These are phyloP conservation scores for Hordeum marinum DNA, from an alignment of 176 grass and related monocot genomes.

Conservation along the genomic window DNA sequence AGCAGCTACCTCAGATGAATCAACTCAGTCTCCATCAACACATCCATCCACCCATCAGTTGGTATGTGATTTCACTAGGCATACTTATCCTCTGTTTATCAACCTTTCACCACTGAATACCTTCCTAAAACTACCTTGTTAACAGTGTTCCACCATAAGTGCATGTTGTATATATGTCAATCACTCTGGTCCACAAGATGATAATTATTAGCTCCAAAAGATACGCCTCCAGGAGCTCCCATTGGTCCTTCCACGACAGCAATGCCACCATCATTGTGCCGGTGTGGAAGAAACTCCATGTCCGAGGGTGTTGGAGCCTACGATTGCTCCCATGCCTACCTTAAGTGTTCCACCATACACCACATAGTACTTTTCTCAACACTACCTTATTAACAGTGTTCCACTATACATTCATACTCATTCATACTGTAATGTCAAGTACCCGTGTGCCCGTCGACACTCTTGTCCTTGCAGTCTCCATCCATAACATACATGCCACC, in stretches of 20 bases:
- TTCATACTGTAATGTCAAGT: neutral
- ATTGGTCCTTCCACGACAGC: neutral
- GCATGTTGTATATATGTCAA: no score
- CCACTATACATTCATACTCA: neutral
- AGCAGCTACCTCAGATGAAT: constrained; percentile 24
- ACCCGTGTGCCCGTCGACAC: no score
- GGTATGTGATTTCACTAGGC: neutral
- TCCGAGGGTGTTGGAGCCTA: constrained; percentile 8
- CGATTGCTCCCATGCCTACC: neutral
- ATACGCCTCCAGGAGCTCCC: no score
- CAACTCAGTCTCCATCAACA: no score
- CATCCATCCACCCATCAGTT: no score
- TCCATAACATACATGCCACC: neutral
- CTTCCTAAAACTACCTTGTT: neutral
- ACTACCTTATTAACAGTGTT: neutral
- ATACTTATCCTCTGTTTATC: neutral
- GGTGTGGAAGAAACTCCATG: neutral
- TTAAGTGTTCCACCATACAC: neutral
- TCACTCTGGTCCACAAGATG: no score
- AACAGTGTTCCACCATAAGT: neutral
- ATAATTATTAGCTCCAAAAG: neutral
- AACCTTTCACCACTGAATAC: neutral
- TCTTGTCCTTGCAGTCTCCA: neutral
- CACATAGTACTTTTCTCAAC: neutral
- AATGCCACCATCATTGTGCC: neutral